Percentiles rank a stretch among this genome's conserved stretches.
phyloP scores from a whole-genome alignment of 495 filamentous ascomycete species.

The Penicillium roqueforti region DNA sequence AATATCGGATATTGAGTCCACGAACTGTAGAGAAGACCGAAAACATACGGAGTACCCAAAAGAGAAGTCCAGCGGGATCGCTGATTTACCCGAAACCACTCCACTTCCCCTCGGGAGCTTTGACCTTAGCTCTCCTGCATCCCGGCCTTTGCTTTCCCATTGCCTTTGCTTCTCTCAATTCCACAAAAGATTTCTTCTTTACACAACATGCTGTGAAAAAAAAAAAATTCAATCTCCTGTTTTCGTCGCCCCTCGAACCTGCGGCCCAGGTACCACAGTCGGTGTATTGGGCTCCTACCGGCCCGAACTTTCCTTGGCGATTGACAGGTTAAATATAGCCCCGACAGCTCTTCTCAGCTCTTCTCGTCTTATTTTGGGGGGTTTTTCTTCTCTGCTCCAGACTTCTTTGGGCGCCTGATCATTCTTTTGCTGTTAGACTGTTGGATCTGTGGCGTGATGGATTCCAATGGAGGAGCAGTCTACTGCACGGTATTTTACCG shows the following conservation, averaged over 20 bases:
- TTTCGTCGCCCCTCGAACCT: conserved; percentile 22
- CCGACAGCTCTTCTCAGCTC: conserved; percentile 4
- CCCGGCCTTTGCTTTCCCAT: not conserved
- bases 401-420: not conserved
- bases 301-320: conserved; percentile 15
- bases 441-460: conserved; percentile 28
- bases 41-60: no score
- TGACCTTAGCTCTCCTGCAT: not conserved
- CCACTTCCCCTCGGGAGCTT: conserved; percentile 1
- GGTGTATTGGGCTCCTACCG: conserved; percentile 5
- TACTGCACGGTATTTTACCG: conserved; percentile 57
- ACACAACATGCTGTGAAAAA: conserved; percentile 11
- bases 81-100: conserved; percentile 1
- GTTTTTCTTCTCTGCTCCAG: conserved; percentile 3
- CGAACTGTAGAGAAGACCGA: no score
- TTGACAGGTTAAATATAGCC: conserved; percentile 19
- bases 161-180: not conserved
- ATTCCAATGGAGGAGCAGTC: conserved; percentile 34
- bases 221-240: conserved; percentile 1
- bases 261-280: conserved; percentile 26
- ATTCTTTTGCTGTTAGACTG: conserved; percentile 3
- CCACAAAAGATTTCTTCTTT: not conserved
- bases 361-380: not conserved
- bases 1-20: no score
- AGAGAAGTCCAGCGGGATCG: not conserved